Conservation (phyloP, 164 flowering plant genomes). For the Aristolochia contorta region DNA sequence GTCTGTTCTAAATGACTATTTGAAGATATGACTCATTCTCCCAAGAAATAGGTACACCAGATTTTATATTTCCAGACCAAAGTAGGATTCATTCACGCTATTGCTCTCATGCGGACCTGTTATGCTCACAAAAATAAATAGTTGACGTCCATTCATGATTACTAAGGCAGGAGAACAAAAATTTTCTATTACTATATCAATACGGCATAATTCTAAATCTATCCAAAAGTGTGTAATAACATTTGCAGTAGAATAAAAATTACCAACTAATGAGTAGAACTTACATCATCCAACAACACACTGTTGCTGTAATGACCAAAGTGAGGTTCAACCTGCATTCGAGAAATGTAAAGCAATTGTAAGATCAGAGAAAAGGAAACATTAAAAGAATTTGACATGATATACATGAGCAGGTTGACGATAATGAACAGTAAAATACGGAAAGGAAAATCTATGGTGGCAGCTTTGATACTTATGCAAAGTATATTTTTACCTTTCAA, state of each 20-base stretch:
- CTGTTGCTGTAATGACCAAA: slow-evolving; percentile 68
- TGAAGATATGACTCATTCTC: not conserved
- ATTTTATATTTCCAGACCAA: not conserved
- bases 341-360: not conserved
- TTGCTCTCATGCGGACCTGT: too few relatives aligned
- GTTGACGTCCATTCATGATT: not conserved
- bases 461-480: not conserved
- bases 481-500: not conserved
- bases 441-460: not conserved
- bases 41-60: not conserved
- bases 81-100: not conserved
- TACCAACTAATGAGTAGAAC: slow-evolving; percentile 13
- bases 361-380: not conserved
- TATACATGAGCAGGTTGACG: not conserved
- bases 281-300: slow-evolving; percentile 95
- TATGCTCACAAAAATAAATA: too few relatives aligned
- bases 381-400: not conserved
- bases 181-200: not conserved
- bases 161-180: not conserved
- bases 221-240: not conserved
- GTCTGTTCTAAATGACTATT: not conserved
- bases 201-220: not conserved
- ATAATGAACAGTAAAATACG: not conserved
- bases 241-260: not conserved
- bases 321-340: slow-evolving; percentile 70